Conservation (phyloP, 345 rosid genomes). For the Toxicodendron radicans region DNA sequence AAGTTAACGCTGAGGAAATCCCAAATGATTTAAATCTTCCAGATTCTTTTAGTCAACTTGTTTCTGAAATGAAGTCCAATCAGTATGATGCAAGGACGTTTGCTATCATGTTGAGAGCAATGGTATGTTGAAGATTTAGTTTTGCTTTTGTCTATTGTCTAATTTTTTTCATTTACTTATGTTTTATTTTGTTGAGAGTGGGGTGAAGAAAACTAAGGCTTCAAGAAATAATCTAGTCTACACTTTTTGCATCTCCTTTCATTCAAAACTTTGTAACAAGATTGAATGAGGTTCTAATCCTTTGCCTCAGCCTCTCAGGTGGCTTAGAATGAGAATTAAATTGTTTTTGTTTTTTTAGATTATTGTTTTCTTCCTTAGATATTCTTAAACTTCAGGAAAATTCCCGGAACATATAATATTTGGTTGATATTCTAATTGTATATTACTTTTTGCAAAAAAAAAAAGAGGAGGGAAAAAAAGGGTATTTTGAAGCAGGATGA, state of each 20-base stretch:
- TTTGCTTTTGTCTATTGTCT: not conserved
- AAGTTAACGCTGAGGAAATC: conserved; percentile 77
- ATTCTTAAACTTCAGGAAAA: not conserved
- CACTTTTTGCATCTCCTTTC: not conserved
- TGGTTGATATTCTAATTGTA: not conserved
- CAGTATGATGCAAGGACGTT: conserved; percentile 90
- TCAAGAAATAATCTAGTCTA: not conserved
- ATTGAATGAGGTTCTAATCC: not conserved
- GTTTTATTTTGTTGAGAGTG: not conserved
- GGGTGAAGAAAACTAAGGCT: not conserved
- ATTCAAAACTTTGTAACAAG: not conserved
- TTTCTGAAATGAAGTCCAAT: conserved; percentile 79
- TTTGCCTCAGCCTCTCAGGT: not conserved
- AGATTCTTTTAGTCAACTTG: conserved; percentile 80
- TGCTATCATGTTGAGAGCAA: conserved; percentile 76
- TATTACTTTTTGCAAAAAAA: too few relatives aligned
- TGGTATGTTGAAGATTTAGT: conserved; percentile 51
- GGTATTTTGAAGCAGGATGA: too few relatives aligned
- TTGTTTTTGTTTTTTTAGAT: not conserved
- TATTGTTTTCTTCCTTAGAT: not conserved
- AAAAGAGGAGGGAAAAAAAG: too few relatives aligned
- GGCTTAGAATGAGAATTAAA: not conserved
- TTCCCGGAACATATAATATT: not conserved
- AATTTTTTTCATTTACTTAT: not conserved
- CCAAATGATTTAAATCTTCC: conserved; percentile 87